phyloP scores from a whole-genome alignment of 176 grass and related monocot genomes.

The Cocos nucifera region DNA sequence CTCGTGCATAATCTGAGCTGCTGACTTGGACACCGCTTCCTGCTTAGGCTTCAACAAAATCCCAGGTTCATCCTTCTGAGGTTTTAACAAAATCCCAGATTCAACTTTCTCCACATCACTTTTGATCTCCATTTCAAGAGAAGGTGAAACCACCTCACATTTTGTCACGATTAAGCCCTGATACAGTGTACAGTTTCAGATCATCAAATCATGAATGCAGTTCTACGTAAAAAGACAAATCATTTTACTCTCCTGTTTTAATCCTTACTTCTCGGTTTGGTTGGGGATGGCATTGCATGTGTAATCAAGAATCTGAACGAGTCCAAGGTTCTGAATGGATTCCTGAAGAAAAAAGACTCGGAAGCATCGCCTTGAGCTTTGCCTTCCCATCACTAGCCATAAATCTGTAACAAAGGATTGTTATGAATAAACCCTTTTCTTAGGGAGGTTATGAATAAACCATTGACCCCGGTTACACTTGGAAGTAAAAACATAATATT shows the following conservation, averaged over 20 bases:
- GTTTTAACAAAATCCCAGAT: conserved; percentile 12
- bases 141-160: conserved; percentile 46
- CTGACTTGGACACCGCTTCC: conserved; percentile 38
- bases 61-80: conserved; percentile 27
- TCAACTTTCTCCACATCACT: conserved; percentile 39
- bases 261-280: conserved; percentile 37
- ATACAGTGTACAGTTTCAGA: background rate
- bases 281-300: conserved; percentile 50
- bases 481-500: too few relatives aligned
- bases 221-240: background rate
- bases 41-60: conserved; percentile 59
- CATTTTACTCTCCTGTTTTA: conserved; percentile 19
- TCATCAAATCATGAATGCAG: background rate
- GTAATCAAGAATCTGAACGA: conserved; percentile 74
- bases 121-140: conserved; percentile 64
- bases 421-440: too few relatives aligned
- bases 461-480: too few relatives aligned
- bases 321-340: conserved; percentile 71
- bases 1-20: conserved; percentile 72
- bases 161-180: conserved; percentile 83
- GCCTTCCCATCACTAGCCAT: conserved; percentile 68
- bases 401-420: conserved; percentile 37
- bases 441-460: too few relatives aligned
- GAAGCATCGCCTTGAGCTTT: conserved; percentile 82
- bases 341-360: conserved; percentile 43